phyloP scores from a whole-genome alignment of 2,329 filamentous ascomycete genomes.

The Penicillium nordicum region DNA sequence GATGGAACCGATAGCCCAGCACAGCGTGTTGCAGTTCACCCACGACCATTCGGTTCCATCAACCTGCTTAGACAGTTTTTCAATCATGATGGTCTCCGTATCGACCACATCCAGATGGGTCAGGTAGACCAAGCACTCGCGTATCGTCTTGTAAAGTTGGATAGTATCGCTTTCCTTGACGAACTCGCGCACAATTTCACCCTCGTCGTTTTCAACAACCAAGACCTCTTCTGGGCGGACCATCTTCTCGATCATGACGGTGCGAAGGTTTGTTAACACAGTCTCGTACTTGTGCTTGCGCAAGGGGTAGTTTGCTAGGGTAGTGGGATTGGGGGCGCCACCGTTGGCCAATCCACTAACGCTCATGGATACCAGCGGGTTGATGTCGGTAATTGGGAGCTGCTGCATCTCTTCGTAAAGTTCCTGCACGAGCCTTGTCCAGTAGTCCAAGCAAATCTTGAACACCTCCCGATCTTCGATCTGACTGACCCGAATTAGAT shows the following conservation, averaged over 20 bases:
- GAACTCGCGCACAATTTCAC: conserved; percentile 97
- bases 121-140: conserved; percentile 93
- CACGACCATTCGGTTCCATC: conserved; percentile 97
- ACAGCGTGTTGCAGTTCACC: conserved; percentile 99
- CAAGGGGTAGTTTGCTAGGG: conserved; percentile 86
- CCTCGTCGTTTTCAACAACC: conserved; percentile 99
- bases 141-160: conserved; percentile 97
- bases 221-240: conserved; percentile 95
- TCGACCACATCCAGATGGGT: conserved; percentile 97
- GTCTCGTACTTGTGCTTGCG: conserved; percentile 98
- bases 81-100: conserved; percentile 98
- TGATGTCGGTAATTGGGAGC: conserved; percentile 87
- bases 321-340: conserved; percentile 76
- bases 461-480: conserved; percentile 99
- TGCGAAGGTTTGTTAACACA: conserved; percentile 85
- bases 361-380: conserved; percentile 79
- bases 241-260: conserved; percentile 99
- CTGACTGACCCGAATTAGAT: conserved; percentile 95
- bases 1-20: conserved; percentile 98
- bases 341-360: conserved; percentile 68
- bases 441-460: conserved; percentile 99
- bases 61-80: conserved; percentile 92
- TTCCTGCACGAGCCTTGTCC: conserved; percentile 97
- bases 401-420: conserved; percentile 99
- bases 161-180: conserved; percentile 99